Evolutionary conservation across 129 eudicot species (phyloP).

Genomic region (Artemisia tridentata): DNA sequence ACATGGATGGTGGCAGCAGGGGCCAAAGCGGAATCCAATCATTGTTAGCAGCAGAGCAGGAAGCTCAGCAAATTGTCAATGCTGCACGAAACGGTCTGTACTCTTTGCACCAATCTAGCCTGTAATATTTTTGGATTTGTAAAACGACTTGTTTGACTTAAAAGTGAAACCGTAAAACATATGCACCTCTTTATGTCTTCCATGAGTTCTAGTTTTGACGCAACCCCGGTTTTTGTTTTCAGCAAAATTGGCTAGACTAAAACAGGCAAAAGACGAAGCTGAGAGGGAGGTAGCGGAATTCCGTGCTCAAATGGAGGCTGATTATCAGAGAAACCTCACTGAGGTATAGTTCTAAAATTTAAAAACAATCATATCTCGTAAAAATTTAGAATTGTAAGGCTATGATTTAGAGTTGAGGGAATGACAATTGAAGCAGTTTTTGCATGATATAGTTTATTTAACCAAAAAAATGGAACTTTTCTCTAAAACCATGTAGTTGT

Average conservation of each 20-base stretch:
- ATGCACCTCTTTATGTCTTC: background rate
- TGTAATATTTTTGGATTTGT: background rate
- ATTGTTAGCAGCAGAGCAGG: slow-evolving; percentile 31
- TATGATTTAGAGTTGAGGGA: background rate
- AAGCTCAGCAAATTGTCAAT: slow-evolving; percentile 85
- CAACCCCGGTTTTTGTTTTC: slow-evolving; percentile 19
- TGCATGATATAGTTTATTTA: background rate
- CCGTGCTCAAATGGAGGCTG: slow-evolving; percentile 88
- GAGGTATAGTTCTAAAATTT: slow-evolving; percentile 45
- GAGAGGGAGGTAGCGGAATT: slow-evolving; percentile 81
- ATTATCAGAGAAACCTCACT: slow-evolving; percentile 63
- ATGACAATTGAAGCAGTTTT: background rate
- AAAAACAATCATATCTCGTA: background rate
- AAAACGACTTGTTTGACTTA: slow-evolving; percentile 4
- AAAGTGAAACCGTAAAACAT: background rate
- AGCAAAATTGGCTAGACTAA: slow-evolving; percentile 79
- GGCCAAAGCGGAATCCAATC: slow-evolving; percentile 78
- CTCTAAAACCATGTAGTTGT: background rate
- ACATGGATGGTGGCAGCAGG: slow-evolving; percentile 59
- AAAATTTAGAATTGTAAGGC: background rate
- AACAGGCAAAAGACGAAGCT: slow-evolving; percentile 89
- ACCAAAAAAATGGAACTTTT: background rate
- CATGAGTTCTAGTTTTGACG: slow-evolving; percentile 13
- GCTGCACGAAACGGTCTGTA: slow-evolving; percentile 70
- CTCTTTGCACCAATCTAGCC: slow-evolving; percentile 1